phyloP scores from a whole-genome alignment of 2,329 filamentous ascomycete genomes.

The Fusarium sp. region DNA sequence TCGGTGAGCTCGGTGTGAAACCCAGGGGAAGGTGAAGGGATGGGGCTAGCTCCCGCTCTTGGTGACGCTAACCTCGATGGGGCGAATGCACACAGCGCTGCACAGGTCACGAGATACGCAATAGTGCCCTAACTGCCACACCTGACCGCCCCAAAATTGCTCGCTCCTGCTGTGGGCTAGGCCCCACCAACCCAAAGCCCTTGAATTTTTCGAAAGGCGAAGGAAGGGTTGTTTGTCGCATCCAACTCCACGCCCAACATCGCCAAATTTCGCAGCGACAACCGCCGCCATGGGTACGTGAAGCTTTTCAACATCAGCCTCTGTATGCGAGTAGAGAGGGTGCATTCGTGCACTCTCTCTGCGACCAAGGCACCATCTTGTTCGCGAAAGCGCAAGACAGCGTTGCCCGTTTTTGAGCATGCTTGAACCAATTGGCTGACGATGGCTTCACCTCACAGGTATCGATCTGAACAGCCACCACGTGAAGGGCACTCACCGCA shows the following conservation, averaged over 20 bases:
- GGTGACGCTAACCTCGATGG: neutral
- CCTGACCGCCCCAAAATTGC: conserved; percentile 53
- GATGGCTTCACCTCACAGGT: conserved; percentile 66
- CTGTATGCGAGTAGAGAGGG: conserved; percentile 64
- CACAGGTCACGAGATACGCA: conserved; percentile 5
- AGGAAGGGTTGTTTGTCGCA: conserved; percentile 41
- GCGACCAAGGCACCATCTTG: conserved; percentile 48
- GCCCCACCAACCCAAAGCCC: conserved; percentile 40
- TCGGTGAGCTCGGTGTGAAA: conserved; percentile 17
- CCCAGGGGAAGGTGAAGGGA: neutral
- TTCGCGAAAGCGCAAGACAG: conserved; percentile 45
- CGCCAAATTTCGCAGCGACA: conserved; percentile 55
- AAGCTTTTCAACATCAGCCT: conserved; percentile 55
- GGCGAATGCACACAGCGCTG: neutral
- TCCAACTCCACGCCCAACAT: conserved; percentile 48
- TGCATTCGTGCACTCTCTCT: conserved; percentile 31
- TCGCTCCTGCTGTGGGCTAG: conserved; percentile 6
- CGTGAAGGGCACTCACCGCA: conserved; percentile 82
- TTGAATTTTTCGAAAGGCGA: conserved; percentile 46
- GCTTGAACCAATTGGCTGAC: conserved; percentile 73
- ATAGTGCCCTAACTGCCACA: conserved; percentile 59
- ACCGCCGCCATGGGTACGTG: conserved; percentile 73
- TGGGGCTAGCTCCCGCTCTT: neutral
- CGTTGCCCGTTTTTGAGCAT: conserved; percentile 66
- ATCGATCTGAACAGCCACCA: conserved; percentile 80